Percentiles rank a stretch among this genome's conserved stretches.
These are phyloP conservation scores for Colletotrichum agaves DNA, from an alignment of 2,329 filamentous ascomycete genomes.

Conservation along the genomic window DNA sequence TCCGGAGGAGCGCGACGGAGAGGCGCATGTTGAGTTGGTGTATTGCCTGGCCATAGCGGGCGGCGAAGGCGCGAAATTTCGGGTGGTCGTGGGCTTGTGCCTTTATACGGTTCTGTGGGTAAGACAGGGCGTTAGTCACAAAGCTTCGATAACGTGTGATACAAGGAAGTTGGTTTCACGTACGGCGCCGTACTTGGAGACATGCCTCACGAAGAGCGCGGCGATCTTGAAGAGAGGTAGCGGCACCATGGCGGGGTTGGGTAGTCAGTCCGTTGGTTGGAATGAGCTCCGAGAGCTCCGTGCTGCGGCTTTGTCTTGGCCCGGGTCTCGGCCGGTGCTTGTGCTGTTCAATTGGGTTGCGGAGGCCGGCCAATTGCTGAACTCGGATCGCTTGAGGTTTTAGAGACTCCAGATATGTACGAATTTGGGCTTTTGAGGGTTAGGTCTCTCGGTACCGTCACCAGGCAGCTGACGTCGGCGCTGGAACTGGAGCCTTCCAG, in stretches of 20 bases:
- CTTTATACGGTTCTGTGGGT: conserved; percentile 72
- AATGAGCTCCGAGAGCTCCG: conserved; percentile 32
- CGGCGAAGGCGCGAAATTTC: conserved; percentile 69
- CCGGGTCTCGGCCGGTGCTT: conserved; percentile 18
- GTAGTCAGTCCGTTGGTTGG: conserved; percentile 17
- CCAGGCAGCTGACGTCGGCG: conserved; percentile 15
- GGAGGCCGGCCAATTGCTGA: background rate
- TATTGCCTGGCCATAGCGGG: conserved; percentile 70
- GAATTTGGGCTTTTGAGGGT: background rate
- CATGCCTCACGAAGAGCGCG: conserved; percentile 70
- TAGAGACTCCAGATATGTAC: background rate
- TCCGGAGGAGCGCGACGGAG: conserved; percentile 68
- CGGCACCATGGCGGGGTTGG: conserved; percentile 64
- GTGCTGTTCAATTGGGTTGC: conserved; percentile 1
- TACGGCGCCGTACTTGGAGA: conserved; percentile 77
- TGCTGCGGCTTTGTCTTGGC: conserved; percentile 27
- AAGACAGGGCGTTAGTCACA: conserved; percentile 27
- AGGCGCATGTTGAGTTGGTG: conserved; percentile 76
- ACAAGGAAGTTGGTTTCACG: conserved; percentile 43
- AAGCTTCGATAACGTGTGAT: background rate
- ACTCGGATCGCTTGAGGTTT: too few relatives aligned
- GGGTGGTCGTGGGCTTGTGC: conserved; percentile 72
- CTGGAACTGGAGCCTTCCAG: conserved; percentile 17
- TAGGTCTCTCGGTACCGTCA: background rate
- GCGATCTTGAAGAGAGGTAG: conserved; percentile 76